A percentile compares a stretch with the other conserved stretches of the same genome.
Conservation (phyloP, 1,284 basidiomycete genomes). For the Exobasidium cylindrosporum region DNA sequence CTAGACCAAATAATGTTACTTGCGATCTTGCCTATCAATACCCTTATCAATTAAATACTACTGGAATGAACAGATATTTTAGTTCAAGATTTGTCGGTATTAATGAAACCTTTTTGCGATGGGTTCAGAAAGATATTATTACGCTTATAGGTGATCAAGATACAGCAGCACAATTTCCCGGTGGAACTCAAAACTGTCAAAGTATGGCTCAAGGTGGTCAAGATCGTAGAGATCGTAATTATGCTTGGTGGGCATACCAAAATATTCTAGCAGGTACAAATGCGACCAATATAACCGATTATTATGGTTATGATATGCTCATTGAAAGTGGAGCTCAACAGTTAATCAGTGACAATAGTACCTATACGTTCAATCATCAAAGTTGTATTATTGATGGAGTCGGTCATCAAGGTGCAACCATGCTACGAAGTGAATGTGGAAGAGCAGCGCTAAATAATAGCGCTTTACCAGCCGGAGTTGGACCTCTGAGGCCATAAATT, state of each 20-base stretch:
- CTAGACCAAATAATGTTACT: not conserved
- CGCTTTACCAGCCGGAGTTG: not conserved
- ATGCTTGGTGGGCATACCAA: conserved; percentile 6
- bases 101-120: not conserved
- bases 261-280: conserved; percentile 14
- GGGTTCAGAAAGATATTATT: not conserved
- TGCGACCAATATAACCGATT: conserved; percentile 1
- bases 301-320: not conserved
- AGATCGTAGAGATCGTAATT: conserved; percentile 3
- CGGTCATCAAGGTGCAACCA: not conserved
- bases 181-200: conserved; percentile 8
- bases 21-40: not conserved
- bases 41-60: not conserved
- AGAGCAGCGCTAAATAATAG: not conserved
- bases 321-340: not conserved
- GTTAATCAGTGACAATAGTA: not conserved
- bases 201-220: not conserved
- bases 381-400: conserved; percentile 2
- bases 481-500: too few relatives aligned
- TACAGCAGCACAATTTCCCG: not conserved
- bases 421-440: conserved; percentile 2
- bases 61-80: not conserved
- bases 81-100: not conserved
- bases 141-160: conserved; percentile 2
- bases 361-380: not conserved